Percentiles rank a stretch among this genome's conserved stretches.
phyloP scores from a whole-genome alignment of 345 rosid genomes.

The Arabidopsis arenosa region DNA sequence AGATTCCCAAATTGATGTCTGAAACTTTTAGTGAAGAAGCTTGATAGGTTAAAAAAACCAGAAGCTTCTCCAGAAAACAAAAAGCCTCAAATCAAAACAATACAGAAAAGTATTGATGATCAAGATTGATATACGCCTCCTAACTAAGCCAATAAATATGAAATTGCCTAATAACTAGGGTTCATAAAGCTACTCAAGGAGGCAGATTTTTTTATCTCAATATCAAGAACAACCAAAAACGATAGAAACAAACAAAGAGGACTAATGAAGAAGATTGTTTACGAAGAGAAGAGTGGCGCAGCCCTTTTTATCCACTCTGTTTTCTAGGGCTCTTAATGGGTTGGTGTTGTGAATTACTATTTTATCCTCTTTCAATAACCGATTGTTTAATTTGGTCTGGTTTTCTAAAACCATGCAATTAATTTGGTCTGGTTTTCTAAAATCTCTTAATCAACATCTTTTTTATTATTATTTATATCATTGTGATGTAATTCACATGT shows the following conservation, averaged over 20 bases:
- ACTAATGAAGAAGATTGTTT: background rate
- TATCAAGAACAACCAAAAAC: background rate
- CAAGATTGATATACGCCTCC: conserved; percentile 39
- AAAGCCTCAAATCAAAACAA: conserved; percentile 23
- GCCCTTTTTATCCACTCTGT: conserved; percentile 23
- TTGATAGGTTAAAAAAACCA: background rate
- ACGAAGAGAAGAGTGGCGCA: conserved; percentile 20
- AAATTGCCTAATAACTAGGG: conserved; percentile 39
- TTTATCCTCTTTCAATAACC: background rate
- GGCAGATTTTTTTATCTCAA: conserved; percentile 12
- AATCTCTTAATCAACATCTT: background rate
- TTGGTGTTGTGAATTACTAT: conserved; percentile 9
- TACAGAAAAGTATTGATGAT: conserved; percentile 35
- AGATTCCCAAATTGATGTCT: background rate
- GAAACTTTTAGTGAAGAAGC: conserved; percentile 32
- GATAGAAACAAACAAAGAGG: background rate
- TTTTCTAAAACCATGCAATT: background rate
- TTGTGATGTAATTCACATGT: too few species aligned
- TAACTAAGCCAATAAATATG: conserved; percentile 42
- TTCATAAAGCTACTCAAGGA: conserved; percentile 46
- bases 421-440: background rate
- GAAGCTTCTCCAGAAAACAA: conserved; percentile 10
- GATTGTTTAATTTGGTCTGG: background rate
- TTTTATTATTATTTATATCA: too few species aligned
- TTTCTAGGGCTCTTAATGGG: conserved; percentile 32